Evolutionary conservation across 2,329 filamentous ascomycete species (phyloP), one percentile per base, ranked within the genome.

Genomic region (Aspergillus fischeri): DNA sequence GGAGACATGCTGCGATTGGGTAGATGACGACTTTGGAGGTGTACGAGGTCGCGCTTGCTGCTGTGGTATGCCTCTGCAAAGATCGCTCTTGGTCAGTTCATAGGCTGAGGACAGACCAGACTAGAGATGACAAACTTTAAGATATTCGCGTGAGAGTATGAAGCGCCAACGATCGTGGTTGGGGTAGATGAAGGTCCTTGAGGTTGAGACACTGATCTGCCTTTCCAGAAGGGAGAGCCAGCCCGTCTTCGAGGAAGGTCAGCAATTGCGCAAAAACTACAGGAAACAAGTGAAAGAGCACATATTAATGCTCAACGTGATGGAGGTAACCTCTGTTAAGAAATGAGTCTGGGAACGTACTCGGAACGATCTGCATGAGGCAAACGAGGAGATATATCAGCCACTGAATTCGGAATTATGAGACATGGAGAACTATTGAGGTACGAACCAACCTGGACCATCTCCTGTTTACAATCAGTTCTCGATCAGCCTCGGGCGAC

Each of bases 381-480:
- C 51, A 54, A 58, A 52, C 55, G 60, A 62, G 45, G 50, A 52
- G 51, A 50, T 60, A 60, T 59, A 63, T 71, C 57, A 70, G 65
- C 59, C 49, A 60, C 59, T 58, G 51, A 38, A 58, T 51, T 52
- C 50, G 51, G 52, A 52, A 38, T 51, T 49, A 49, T 48, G 27
- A 57, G 14, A 53, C 54, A 61, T 20, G 55, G 29, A 42, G 53
- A 58, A 51, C 56, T 57, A 59, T 57, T 63, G 70, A 70, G 66
- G 68, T 68, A 89, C 87, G 83, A 88, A 97, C 94, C 93, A 81
- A 99, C 92, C 89, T 99, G 93, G 67, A 97, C 91, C 94, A 99
- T 99, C 83, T 99, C 94, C 91, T 97, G 55, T n/a, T 7, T 27
- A 52, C 51, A 56, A 14, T 27, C 35, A 49, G 44, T 45, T 28